These are phyloP conservation scores for Colletotrichum paranaense DNA, from an alignment of 2,329 filamentous ascomycete species.

Conservation along the genomic window DNA sequence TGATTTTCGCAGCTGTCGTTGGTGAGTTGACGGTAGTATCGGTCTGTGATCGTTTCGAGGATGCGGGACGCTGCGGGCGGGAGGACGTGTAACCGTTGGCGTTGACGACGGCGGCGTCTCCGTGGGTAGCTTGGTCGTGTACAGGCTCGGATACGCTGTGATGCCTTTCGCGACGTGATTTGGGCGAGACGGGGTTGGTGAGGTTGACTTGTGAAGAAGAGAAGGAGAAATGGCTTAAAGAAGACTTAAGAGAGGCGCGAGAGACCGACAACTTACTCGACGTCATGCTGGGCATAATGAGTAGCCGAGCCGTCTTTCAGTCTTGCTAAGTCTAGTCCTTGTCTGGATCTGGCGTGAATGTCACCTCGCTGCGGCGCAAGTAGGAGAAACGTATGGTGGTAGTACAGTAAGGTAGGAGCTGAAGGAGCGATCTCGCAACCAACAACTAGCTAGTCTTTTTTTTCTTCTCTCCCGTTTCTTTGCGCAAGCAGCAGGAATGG, in stretches of 20 bases:
- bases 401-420: neutral
- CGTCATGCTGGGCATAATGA: slow-evolving; percentile 53
- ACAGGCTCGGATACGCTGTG: slow-evolving; percentile 34
- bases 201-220: slow-evolving; percentile 39
- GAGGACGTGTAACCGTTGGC: slow-evolving; percentile 10
- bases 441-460: neutral
- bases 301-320: slow-evolving; percentile 27
- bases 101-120: slow-evolving; percentile 12
- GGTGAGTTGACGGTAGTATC: slow-evolving; percentile 15
- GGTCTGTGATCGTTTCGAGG: slow-evolving; percentile 32
- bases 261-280: slow-evolving; percentile 54
- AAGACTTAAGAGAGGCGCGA: slow-evolving; percentile 48
- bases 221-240: slow-evolving; percentile 49
- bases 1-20: neutral
- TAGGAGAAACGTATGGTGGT: neutral
- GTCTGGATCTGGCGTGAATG: slow-evolving; percentile 27
- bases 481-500: slow-evolving; percentile 8
- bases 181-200: slow-evolving; percentile 16
- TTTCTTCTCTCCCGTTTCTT: neutral
- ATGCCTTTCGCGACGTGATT: slow-evolving; percentile 32
- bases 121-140: slow-evolving; percentile 13
- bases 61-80: slow-evolving; percentile 24
- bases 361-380: slow-evolving; percentile 16
- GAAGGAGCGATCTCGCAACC: neutral
- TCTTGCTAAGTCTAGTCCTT: slow-evolving; percentile 25